Base-by-base conservation (phyloP, 1,139 yeast species). In the Saccharomyces hybrid region DNA sequence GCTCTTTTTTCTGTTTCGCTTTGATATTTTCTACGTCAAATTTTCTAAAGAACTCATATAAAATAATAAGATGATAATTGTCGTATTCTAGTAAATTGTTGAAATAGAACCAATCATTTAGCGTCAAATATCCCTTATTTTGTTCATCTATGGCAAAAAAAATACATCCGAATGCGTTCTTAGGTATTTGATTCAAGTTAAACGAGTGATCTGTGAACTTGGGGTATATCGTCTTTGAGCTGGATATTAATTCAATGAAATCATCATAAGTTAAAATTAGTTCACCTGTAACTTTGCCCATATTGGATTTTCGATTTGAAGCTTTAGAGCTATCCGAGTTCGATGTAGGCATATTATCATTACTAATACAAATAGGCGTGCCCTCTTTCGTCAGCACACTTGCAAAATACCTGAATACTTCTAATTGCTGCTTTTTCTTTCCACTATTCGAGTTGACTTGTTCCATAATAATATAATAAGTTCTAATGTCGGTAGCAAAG, bases 61-160 rank as follows among this genome's bases (percentile, higher is more conserved):
- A 71, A 46, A 82, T 70, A 60, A 81, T 79, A 66, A 81, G 79
- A 60, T 80, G 82, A 55, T 85, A 86, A 62, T 83, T 84, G 52
- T 75, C 74, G 49, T 78, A 73, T 48, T 82, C 78, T 57, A 86
- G 72, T 38, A 83, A 75, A 53, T 76, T 71, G 58, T 83, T 78
- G 65, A 86, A 83, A 41, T 75, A 73, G 46, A 79, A 70, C 80
- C 88, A 86, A 61, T 86, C 90, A 13, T 70, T 65, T 49, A 81
- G 78, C 46, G 78, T 77, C 51, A 86, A 72, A 60, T 76, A 84
- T 1, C 91, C 91, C 63, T 84, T 84, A 56, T 76, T 75, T 47
- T 78, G 77, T 54, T 76, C 75, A 67, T 86, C 93, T 27, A 88
- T 83, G 42, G 85, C 78, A 54, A 84, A 74, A 64, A 83, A 86